These are phyloP conservation scores for Spathaspora passalidarum DNA, from an alignment of 805 yeast genomes.

Conservation along the genomic window DNA sequence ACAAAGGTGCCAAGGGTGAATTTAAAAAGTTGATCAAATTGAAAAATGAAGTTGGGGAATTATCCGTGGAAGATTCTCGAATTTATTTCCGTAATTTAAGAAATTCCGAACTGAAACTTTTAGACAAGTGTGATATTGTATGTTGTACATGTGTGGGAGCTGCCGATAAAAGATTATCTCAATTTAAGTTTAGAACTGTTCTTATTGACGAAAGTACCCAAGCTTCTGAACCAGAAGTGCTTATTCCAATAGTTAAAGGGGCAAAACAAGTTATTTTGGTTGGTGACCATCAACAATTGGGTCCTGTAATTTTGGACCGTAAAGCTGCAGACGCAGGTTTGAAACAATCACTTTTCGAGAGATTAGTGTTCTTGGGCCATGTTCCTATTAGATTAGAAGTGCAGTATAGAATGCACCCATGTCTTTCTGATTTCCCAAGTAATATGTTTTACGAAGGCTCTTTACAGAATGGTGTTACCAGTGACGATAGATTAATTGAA, in stretches of 20 bases:
- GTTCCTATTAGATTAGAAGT: slow-evolving; percentile 84
- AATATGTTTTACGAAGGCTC: slow-evolving; percentile 92
- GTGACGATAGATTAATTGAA: slow-evolving; percentile 58
- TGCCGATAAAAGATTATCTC: slow-evolving; percentile 63
- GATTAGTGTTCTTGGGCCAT: slow-evolving; percentile 78
- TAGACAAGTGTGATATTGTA: slow-evolving; percentile 67
- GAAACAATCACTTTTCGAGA: slow-evolving; percentile 81
- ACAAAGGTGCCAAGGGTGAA: slow-evolving; percentile 47
- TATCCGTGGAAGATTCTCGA: slow-evolving; percentile 52
- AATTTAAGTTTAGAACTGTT: slow-evolving; percentile 66
- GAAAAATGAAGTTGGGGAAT: slow-evolving; percentile 66
- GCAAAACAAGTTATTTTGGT: slow-evolving; percentile 86
- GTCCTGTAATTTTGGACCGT: slow-evolving; percentile 82
- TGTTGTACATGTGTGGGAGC: slow-evolving; percentile 95
- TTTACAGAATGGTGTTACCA: slow-evolving; percentile 86
- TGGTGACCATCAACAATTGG: slow-evolving; percentile 95
- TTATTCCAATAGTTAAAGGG: slow-evolving; percentile 86
- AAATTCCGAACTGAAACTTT: slow-evolving; percentile 46
- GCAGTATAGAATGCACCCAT: slow-evolving; percentile 94
- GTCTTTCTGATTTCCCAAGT: slow-evolving; percentile 80
- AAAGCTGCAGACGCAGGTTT: slow-evolving; percentile 86
- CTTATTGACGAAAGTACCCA: slow-evolving; percentile 92
- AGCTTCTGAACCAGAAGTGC: slow-evolving; percentile 88
- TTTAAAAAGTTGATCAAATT: slow-evolving; percentile 56
- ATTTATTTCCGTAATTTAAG: slow-evolving; percentile 36